These are phyloP conservation scores for Penicillium turbatum DNA, from an alignment of 495 filamentous ascomycete species.

Conservation along the genomic window DNA sequence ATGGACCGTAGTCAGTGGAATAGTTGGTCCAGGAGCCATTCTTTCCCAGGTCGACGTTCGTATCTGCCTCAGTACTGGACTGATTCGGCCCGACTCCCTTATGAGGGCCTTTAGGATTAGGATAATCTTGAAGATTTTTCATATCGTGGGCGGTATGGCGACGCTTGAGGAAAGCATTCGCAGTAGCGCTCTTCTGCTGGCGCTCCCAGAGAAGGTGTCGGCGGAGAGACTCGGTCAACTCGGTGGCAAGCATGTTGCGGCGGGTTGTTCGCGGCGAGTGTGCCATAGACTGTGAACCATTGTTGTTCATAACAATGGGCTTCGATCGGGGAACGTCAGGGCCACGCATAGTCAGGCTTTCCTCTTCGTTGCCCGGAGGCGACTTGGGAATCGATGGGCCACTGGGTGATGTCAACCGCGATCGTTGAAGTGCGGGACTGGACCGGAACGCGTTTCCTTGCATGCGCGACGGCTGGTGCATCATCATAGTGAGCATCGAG, in stretches of 20 bases:
- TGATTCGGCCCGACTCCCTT: conserved; percentile 13
- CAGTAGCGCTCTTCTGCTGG: conserved; percentile 84
- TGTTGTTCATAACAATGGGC: conserved; percentile 70
- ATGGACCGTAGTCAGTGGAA: conserved; percentile 56
- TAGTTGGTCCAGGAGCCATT: conserved; percentile 63
- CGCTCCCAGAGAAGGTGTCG: conserved; percentile 81
- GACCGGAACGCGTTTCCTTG: conserved; percentile 59
- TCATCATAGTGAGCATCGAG: conserved; percentile 84
- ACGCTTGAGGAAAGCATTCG: conserved; percentile 83
- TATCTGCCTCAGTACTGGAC: conserved; percentile 15
- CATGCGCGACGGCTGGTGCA: conserved; percentile 62
- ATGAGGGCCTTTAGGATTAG: conserved; percentile 38
- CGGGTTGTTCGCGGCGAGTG: conserved; percentile 89
- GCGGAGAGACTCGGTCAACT: conserved; percentile 78
- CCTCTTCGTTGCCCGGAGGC: conserved; percentile 64
- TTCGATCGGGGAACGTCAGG: conserved; percentile 73
- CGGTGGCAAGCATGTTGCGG: conserved; percentile 93
- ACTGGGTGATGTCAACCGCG: conserved; percentile 66
- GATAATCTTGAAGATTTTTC: conserved; percentile 76
- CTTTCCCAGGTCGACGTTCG: conserved; percentile 42
- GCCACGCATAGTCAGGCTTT: conserved; percentile 66
- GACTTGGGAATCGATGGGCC: conserved; percentile 71
- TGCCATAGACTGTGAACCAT: conserved; percentile 54
- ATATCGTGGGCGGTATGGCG: conserved; percentile 88
- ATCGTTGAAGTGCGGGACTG: conserved; percentile 75